Evolutionary conservation across 768 basidiomycete genomes (phyloP).

Genomic region (Lentinula guzmanii): DNA sequence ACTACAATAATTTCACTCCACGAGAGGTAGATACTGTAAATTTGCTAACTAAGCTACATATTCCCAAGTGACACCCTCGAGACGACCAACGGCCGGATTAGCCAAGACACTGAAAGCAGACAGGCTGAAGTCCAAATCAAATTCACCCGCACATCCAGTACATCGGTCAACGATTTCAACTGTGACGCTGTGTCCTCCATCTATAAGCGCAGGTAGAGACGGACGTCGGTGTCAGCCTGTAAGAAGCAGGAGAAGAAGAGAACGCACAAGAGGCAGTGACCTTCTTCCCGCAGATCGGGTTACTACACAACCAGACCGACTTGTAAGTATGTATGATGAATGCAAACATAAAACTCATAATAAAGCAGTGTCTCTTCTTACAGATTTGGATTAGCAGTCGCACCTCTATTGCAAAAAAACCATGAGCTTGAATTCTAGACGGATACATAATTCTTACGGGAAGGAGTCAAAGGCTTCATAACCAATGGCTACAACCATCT

Average conservation of each 20-base stretch:
- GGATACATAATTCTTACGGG: slow-evolving; percentile 19
- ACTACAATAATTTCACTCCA: no score
- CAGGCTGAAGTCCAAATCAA: not conserved
- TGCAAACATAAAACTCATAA: not conserved
- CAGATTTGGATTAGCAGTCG: slow-evolving; percentile 35
- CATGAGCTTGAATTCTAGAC: not conserved
- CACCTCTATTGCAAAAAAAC: not conserved
- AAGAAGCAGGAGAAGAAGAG: not conserved
- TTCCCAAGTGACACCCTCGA: not conserved
- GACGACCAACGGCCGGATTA: not conserved
- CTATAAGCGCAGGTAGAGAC: not conserved
- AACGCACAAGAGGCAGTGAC: slow-evolving; percentile 29
- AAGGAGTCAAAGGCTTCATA: slow-evolving; percentile 23
- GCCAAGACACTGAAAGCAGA: not conserved
- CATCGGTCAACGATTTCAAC: not conserved
- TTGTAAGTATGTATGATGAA: not conserved
- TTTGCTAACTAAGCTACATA: not conserved
- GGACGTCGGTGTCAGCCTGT: not conserved
- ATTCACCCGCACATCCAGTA: not conserved
- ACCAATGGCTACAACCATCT: slow-evolving; percentile 31
- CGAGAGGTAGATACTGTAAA: no score
- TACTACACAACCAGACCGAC: slow-evolving; percentile 10
- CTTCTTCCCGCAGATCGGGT: slow-evolving; percentile 41
- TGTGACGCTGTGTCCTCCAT: not conserved
- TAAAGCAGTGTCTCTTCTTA: not conserved